A percentile compares a stretch with the other conserved stretches of the same genome.
Evolutionary conservation across 345 rosid genomes (phyloP).

Genomic region (Trapa incisa): DNA sequence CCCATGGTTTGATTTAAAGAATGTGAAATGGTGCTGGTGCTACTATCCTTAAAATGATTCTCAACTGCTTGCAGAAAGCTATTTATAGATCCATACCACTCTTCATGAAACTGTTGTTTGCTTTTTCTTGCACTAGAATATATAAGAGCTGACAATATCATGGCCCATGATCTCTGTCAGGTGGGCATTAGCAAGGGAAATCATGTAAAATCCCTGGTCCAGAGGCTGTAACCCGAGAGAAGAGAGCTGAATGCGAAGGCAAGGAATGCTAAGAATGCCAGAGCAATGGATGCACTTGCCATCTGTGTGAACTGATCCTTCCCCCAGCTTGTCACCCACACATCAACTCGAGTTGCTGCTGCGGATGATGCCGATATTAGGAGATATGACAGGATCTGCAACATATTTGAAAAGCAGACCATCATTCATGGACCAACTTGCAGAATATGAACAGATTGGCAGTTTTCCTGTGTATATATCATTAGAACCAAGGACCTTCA

Average conservation of each 20-base stretch:
- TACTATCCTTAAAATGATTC: no score
- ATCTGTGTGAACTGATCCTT: constrained; percentile 84
- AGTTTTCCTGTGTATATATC: neutral
- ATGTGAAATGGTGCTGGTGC: no score
- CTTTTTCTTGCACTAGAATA: no score
- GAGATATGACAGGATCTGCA: constrained; percentile 79
- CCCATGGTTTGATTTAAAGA: no score
- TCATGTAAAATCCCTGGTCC: constrained; percentile 18
- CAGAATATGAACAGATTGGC: neutral
- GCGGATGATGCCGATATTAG: constrained; percentile 82
- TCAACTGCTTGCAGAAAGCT: no score
- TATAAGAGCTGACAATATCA: no score
- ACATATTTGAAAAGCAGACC: neutral
- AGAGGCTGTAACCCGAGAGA: constrained; percentile 64
- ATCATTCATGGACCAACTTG: neutral
- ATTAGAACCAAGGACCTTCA: no score
- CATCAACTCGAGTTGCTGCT: constrained; percentile 84
- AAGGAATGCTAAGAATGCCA: constrained; percentile 65
- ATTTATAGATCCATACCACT: no score
- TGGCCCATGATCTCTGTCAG: no score
- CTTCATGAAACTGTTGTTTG: no score
- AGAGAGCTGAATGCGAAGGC: constrained; percentile 74
- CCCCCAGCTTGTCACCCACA: constrained; percentile 99
- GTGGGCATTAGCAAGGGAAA: neutral
- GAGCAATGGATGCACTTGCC: constrained; percentile 81